Evolutionary conservation across 2,329 filamentous ascomycete species (phyloP).

Genomic region (Fusarium brevicatenulatum): DNA sequence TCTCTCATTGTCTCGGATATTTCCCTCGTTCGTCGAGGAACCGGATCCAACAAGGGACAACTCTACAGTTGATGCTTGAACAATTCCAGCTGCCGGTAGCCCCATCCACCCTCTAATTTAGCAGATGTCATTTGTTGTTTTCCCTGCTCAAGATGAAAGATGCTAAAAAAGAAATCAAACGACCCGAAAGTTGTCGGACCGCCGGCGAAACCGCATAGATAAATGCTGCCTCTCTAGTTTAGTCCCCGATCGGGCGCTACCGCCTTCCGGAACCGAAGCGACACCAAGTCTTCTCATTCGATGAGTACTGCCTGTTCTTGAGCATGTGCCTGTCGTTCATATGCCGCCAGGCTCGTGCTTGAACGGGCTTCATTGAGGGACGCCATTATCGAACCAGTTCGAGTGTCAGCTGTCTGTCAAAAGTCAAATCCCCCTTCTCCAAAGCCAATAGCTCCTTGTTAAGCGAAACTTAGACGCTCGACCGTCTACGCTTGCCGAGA

Average conservation of each 20-base stretch:
- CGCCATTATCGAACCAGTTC: constrained; percentile 6
- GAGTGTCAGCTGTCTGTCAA: constrained; percentile 19
- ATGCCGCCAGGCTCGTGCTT: constrained; percentile 27
- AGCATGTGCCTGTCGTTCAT: constrained; percentile 9
- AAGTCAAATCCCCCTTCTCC: not conserved
- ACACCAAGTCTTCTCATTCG: constrained; percentile 10
- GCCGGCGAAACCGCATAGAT: constrained; percentile 1
- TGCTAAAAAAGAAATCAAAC: not conserved
- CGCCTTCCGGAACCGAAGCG: constrained; percentile 23
- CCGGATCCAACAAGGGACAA: constrained; percentile 7
- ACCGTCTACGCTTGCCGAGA: not conserved
- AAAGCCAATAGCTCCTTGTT: not conserved
- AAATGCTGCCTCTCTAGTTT: not conserved
- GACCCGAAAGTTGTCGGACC: constrained; percentile 34
- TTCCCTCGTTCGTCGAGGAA: constrained; percentile 17
- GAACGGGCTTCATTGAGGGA: constrained; percentile 5
- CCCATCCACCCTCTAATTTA: not conserved
- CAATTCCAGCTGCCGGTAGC: constrained; percentile 21
- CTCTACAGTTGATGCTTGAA: constrained; percentile 9
- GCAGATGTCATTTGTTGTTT: not conserved
- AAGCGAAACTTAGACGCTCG: not conserved
- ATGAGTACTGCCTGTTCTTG: constrained; percentile 23
- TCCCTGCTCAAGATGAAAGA: not conserved
- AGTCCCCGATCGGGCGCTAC: constrained; percentile 8
- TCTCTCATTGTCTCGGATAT: constrained; percentile 23